phyloP scores from a whole-genome alignment of 2,329 filamentous ascomycete genomes.

The Curvularia spicifera region DNA sequence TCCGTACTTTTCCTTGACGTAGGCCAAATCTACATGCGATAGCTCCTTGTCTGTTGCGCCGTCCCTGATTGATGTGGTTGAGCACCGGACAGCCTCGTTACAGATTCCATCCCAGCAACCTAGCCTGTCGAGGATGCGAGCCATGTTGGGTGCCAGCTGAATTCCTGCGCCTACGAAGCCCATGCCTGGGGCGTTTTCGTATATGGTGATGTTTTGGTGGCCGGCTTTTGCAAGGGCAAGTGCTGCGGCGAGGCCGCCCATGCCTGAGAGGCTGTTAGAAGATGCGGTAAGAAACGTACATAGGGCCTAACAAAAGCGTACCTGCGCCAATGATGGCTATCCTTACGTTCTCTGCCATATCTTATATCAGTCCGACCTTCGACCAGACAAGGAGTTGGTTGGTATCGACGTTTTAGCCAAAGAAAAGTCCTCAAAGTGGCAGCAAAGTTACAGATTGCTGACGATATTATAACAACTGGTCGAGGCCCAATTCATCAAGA shows the following conservation, averaged over 20 bases:
- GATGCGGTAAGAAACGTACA: background rate
- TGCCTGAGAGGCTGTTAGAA: conserved; percentile 60
- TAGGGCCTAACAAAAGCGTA: conserved; percentile 13
- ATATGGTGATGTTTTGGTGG: conserved; percentile 75
- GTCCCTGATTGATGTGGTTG: conserved; percentile 75
- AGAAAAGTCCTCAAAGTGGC: background rate
- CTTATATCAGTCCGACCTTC: background rate
- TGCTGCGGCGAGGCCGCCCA: conserved; percentile 77
- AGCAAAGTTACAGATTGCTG: background rate
- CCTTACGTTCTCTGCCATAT: conserved; percentile 39
- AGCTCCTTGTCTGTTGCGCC: conserved; percentile 73
- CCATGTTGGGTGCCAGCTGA: conserved; percentile 83
- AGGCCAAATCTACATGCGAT: conserved; percentile 70
- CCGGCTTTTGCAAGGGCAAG: conserved; percentile 77
- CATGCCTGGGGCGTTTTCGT: conserved; percentile 73
- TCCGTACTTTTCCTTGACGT: conserved; percentile 71
- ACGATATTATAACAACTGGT: background rate
- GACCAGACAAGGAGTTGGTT: too few species aligned
- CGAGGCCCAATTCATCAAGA: background rate
- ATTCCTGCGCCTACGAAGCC: conserved; percentile 87
- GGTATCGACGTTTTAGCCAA: too few species aligned
- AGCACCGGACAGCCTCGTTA: conserved; percentile 72
- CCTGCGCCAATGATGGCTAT: conserved; percentile 47
- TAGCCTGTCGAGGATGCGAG: conserved; percentile 73
- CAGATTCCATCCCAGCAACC: conserved; percentile 76